Base-by-base conservation (phyloP, 208 protist genomes). In the Herpetomonas muscarum region DNA sequence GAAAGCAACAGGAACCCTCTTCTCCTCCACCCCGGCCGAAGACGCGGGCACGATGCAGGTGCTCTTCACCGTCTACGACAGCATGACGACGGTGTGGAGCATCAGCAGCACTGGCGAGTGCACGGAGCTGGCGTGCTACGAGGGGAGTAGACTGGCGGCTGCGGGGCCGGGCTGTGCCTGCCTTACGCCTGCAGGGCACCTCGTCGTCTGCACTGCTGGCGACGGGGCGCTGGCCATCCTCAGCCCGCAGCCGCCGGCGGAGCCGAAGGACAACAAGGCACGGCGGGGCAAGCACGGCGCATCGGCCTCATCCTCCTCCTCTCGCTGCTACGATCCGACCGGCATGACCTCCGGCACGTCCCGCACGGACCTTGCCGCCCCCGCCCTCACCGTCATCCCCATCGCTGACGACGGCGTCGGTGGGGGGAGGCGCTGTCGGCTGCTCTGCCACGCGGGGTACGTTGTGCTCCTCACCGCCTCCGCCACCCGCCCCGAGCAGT, bases 401-500 rank as follows among this genome's bases (percentile, higher is more conserved):
- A 90, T 71, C 45, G 76, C 77, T 22, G 92, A 95, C 36, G 85
- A 94, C 19, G 31, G 79, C 30, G 64, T 70, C 31, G 55, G 67
- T 37, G 61, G 85, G 68, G 50, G 55, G 53, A 63, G 96, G 82
- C 66, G 66, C 47, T 28, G 13, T 6, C 39, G 73, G 29, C 30
- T 97, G 4, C 22, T 81, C 2, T 87, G 82, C 55, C 92, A 97
- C 57, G 72, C 84, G 15, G 56, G 79, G 5, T 97, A 97, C 70
- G 62, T 97, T 9, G 69, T 96, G 0, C 60, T 97, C 1, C 62
- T 97, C 13, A 80, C 80, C n/a, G 71, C 84, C 19, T 73, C 73
- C 55, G 70, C 66, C 5, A 61, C 55, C 19, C 51, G 59, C 21
- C 51, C 65, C 22, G 74, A 76, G 28, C 83, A 83, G 17, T 74